A percentile compares a stretch with the other conserved stretches of the same genome.
Conservation (phyloP, 1,284 basidiomycete genomes). For the Puccinia hordei region DNA sequence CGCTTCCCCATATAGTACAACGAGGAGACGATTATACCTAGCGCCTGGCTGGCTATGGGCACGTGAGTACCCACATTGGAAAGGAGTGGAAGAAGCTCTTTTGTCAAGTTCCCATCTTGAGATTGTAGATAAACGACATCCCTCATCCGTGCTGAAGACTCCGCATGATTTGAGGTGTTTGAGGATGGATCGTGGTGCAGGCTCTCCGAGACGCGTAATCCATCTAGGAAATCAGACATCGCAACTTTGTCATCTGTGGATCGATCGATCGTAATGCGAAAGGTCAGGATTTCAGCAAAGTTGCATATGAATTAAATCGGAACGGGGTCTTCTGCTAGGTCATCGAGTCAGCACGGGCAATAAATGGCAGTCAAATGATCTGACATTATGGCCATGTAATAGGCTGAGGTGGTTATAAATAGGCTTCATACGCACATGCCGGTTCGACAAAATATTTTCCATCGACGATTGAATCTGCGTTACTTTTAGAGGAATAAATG, state of each 20-base stretch:
- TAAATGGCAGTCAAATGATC: neutral
- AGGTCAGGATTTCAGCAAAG: neutral
- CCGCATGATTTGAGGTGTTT: slow-evolving; percentile 11
- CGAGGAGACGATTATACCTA: slow-evolving; percentile 65
- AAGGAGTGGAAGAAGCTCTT: slow-evolving; percentile 68
- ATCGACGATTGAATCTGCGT: slow-evolving; percentile 57
- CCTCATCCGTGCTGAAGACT: slow-evolving; percentile 35
- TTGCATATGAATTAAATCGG: no score
- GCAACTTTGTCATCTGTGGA: slow-evolving; percentile 67
- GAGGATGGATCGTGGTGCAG: neutral
- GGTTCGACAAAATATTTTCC: slow-evolving; percentile 80
- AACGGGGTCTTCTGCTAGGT: neutral
- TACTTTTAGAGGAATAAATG: slow-evolving; percentile 56
- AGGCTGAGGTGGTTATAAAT: neutral
- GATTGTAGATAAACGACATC: slow-evolving; percentile 74
- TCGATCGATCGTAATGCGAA: neutral
- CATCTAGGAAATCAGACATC: slow-evolving; percentile 66
- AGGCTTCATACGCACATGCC: slow-evolving; percentile 46
- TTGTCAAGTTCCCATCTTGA: slow-evolving; percentile 83
- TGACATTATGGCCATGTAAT: neutral
- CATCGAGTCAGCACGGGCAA: neutral
- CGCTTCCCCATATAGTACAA: no score
- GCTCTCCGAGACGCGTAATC: slow-evolving; percentile 57
- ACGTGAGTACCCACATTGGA: slow-evolving; percentile 70
- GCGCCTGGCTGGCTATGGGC: slow-evolving; percentile 72